Base-by-base conservation (phyloP, 2,329 filamentous ascomycete genomes). In the Pestalotiopsis sp. region DNA sequence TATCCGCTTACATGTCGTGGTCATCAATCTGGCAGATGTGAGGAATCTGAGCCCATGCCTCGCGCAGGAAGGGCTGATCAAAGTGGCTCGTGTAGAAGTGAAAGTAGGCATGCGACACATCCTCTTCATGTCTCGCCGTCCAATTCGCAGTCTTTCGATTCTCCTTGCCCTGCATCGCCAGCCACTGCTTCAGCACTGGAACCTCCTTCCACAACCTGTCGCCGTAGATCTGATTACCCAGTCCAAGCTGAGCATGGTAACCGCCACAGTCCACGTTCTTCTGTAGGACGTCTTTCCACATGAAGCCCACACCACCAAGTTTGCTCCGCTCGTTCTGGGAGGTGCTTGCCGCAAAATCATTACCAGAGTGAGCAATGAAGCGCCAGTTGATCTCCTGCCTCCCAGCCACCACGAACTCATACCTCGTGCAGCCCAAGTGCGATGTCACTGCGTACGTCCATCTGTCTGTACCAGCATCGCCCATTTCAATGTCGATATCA, bases 361-460 rank as follows among this genome's bases (percentile, higher is more conserved):
- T 98, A 3, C 95, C 95, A 14, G 95, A 98, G 75, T 97, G 96
- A 12, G 95, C 93, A 74, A 98, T 92, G 78, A 98, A 98, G 27
- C 95, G 91, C 96, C 96, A 99, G 76, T 92, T 95, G 0, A 91
- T 93, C 82, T 99, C 96, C 72, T 94, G 85, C 69, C 93, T 91
- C 6, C 95, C 95, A 23, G 96, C 96, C 20, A 99, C 93, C 23
- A 98, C 87, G 79, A 99, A 99, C 77, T 99, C 96, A 80, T 98
- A 99, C 31, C 96, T 89, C n/a, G 96, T 98, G 82, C 96, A 99
- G 41, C 96, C 96, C 23, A 98, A 85, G 76, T 98, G 95, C 1
- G 96, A 98, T 0, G 96, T 99, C 65, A 99, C 95, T 1, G 96
- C 96, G 77, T 99, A 99, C 0, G 96, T 99, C 96, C 96, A 99